Evolutionary conservation across 2,329 filamentous ascomycete species (phyloP), one percentile per base, ranked within the genome.

Genomic region (Hypoxylon sp.): DNA sequence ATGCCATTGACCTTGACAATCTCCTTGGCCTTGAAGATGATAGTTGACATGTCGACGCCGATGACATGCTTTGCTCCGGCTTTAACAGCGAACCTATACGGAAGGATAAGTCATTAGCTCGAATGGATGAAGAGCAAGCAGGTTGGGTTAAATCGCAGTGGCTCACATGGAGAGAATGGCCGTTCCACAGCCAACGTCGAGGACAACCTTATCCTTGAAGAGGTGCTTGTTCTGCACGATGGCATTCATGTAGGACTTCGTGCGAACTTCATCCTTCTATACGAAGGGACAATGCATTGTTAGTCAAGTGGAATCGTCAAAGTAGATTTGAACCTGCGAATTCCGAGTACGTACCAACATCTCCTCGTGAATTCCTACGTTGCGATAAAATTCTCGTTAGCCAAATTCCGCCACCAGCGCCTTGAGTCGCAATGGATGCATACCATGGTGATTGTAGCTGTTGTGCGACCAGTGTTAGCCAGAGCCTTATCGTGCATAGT

Each of bases 1-100:
- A 99, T 90, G 76, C 95, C 95, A 82, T 99, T 99, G 75, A 88
- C 88, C 80, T 90, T 90, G 79, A 98, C 96, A 73, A 99, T 99
- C 86, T 98, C 93, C 78, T 90, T 91, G 49, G 96, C 96, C 88
- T 99, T 99, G 84, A 97, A 94, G 84, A 99, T 98, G 82, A 99
- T 99, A 75, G 95, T 98, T 35, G 96, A 99, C 95, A 98, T 99
- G 83, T 99, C 96, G 64, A 99, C 96, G 77, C 96, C 96, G 74
- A 98, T 97, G 75, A 99, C 96, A 82, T 99, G 96, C 85, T 97
- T 98, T 66, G 96, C 96, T 79, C 96, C 96, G 69, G 96, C 95
- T 84, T 92, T 95, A 69, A 93, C 95, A 62, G 96, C 96, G 81
- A 99, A 99, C 95, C 95, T 98, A 54, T 62, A 75, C 64, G 55